Percentiles rank a stretch among this genome's conserved stretches.
Conservation (phyloP, 2,329 filamentous ascomycete species). For the Colletotrichum sp. region DNA sequence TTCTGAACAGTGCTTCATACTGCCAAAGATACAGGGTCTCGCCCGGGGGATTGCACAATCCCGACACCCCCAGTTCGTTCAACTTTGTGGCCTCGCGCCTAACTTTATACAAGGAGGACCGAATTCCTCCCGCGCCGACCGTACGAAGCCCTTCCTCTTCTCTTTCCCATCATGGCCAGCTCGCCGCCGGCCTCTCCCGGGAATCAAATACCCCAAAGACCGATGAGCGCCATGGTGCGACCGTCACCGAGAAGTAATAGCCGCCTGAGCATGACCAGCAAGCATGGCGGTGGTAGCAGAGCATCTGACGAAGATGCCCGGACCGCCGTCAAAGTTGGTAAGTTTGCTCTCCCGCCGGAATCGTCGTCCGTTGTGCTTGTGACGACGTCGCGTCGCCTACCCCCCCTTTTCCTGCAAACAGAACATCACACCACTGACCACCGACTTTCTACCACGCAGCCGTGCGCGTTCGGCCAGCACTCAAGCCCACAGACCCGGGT, state of each 20-base stretch:
- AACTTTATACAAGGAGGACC: slow-evolving; percentile 13
- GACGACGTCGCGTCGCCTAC: background rate
- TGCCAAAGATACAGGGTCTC: slow-evolving; percentile 5
- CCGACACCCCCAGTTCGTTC: slow-evolving; percentile 5
- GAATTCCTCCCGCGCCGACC: slow-evolving; percentile 11
- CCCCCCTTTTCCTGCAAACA: background rate
- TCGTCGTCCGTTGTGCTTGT: background rate
- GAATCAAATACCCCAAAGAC: slow-evolving; percentile 62
- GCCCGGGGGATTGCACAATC: slow-evolving; percentile 12
- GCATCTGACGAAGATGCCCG: slow-evolving; percentile 89
- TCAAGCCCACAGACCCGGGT: slow-evolving; percentile 84
- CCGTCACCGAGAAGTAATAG: slow-evolving; percentile 77
- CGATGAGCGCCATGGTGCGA: slow-evolving; percentile 82
- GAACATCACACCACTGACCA: slow-evolving; percentile 15
- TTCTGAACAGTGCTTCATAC: slow-evolving; percentile 11
- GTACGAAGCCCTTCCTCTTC: slow-evolving; percentile 14
- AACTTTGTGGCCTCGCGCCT: background rate
- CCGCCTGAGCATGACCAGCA: slow-evolving; percentile 85
- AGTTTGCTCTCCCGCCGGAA: slow-evolving; percentile 43
- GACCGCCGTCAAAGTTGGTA: slow-evolving; percentile 96
- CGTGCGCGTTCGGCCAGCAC: slow-evolving; percentile 88
- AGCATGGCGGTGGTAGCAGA: slow-evolving; percentile 75
- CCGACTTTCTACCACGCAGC: slow-evolving; percentile 55
- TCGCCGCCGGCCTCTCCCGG: slow-evolving; percentile 74
- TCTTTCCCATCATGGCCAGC: slow-evolving; percentile 60